These are phyloP conservation scores for Diplocarpon rosae DNA, from an alignment of 2,329 filamentous ascomycete genomes.

Conservation along the genomic window DNA sequence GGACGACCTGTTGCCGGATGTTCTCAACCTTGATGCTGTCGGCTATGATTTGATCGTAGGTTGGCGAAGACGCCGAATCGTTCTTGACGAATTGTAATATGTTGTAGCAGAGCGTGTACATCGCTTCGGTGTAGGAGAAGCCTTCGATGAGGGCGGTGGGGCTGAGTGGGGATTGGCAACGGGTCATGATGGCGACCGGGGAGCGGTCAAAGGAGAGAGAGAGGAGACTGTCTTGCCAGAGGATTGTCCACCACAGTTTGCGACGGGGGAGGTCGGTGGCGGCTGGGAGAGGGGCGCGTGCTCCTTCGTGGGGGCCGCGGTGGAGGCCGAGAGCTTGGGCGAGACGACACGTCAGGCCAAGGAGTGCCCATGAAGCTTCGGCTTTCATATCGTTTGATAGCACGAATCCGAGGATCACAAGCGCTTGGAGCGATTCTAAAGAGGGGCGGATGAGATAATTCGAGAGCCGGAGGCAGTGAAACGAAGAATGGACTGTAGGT, in stretches of 20 bases:
- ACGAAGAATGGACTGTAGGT: slow-evolving; percentile 32
- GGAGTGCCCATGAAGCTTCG: slow-evolving; percentile 54
- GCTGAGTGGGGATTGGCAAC: slow-evolving; percentile 38
- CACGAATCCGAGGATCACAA: slow-evolving; percentile 52
- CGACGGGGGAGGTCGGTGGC: slow-evolving; percentile 23
- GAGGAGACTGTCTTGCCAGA: slow-evolving; percentile 56
- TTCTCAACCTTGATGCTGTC: slow-evolving; percentile 39
- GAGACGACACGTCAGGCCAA: slow-evolving; percentile 53
- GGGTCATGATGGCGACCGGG: slow-evolving; percentile 43
- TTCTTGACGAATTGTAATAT: slow-evolving; percentile 36
- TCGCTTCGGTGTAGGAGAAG: slow-evolving; percentile 50
- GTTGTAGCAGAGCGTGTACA: slow-evolving; percentile 53
- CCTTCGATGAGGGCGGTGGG: slow-evolving; percentile 41
- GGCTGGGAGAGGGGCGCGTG: slow-evolving; percentile 18
- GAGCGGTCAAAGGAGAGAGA: slow-evolving; percentile 56
- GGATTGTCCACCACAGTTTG: slow-evolving; percentile 41
- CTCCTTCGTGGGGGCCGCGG: slow-evolving; percentile 23
- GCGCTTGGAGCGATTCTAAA: slow-evolving; percentile 53
- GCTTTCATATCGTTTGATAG: slow-evolving; percentile 60
- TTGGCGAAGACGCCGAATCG: slow-evolving; percentile 20
- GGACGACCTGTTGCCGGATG: slow-evolving; percentile 35
- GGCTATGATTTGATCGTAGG: slow-evolving; percentile 39
- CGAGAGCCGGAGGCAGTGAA: slow-evolving; percentile 51
- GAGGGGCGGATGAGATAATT: slow-evolving; percentile 55
- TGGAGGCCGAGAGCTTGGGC: slow-evolving; percentile 55